Base-by-base conservation (phyloP, 1,139 yeast genomes). In the Pichia sp. region DNA sequence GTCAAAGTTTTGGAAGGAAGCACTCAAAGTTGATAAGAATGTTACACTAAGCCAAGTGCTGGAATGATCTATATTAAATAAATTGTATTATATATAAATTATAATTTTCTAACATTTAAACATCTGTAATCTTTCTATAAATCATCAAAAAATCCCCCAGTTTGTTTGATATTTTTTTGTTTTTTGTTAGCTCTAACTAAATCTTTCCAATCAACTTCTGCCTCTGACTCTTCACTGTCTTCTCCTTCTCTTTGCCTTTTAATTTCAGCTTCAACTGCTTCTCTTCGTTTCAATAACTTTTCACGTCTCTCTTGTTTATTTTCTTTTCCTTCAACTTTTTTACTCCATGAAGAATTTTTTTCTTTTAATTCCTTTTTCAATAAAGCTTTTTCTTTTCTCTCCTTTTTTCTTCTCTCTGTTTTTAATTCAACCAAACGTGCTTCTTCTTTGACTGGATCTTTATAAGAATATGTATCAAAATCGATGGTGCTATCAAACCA, bases 1-100 rank as follows among this genome's bases (percentile, higher is more conserved):
- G 50, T 84, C 95, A 39, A 92, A 92, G 62, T 92, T 92, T 61
- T 92, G 97, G 97, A 85, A 82, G 55, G 66, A 71, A 45, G 94
- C 92, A 0, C 53, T 56, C 2, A 44, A 50, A 30, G 53, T 59
- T 5, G 52, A 55, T n/a, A 47, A 47, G 4, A 41, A 47, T 4
- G 39, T 60, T 12, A 46, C 57, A 1, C 34, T 62, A 10, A 51
- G 50, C 1, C 51, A 58, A 26, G 55, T 60, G 10, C 23, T 57
- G 33, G 32, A 37, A 31, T 40, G 29, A 42, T 22, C n/a, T n/a
- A n/a, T n/a, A n/a, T n/a, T n/a, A n/a, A n/a, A n/a, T n/a, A n/a
- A n/a, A n/a, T n/a, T n/a, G n/a, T n/a, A n/a, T n/a, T n/a, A n/a
- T n/a, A n/a, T n/a, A n/a, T n/a, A n/a, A n/a, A n/a, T n/a, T n/a